A percentile compares a stretch with the other conserved stretches of the same genome.
phyloP scores from a whole-genome alignment of 306 rosid genomes.

The Leucaena leucocephala region DNA sequence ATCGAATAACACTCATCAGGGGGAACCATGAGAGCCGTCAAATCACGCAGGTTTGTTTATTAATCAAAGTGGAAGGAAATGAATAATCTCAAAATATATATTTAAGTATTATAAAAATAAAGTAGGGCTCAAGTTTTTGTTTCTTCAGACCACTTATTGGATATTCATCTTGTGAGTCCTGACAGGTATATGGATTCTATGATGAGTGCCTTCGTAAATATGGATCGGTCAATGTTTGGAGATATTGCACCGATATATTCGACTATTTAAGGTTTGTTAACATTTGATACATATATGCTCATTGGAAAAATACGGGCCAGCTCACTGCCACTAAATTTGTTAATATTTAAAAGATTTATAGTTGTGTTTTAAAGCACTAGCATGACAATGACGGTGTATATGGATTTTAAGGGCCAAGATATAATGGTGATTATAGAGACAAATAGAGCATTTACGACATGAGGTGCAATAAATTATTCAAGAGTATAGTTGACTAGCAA shows the following conservation, averaged over 20 bases:
- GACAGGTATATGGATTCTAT: conserved; percentile 99
- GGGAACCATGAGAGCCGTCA: conserved; percentile 99
- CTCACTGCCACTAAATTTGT: conserved; percentile 2
- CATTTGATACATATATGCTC: conserved; percentile 15
- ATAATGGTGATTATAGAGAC: not conserved
- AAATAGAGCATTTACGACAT: not conserved
- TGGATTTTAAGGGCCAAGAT: not conserved
- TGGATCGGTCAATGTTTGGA: conserved; percentile 99
- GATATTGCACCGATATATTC: conserved; percentile 97
- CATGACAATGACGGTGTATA: not conserved
- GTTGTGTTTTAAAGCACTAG: not conserved
- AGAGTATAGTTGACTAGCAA: not conserved
- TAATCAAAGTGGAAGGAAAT: conserved; percentile 23
- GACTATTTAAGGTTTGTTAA: conserved; percentile 86
- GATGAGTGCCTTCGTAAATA: conserved; percentile 99
- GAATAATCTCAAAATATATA: not conserved
- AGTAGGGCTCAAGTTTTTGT: conserved; percentile 26
- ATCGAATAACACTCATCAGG: conserved; percentile 97
- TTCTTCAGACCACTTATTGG: conserved; percentile 41
- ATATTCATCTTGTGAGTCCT: conserved; percentile 18
- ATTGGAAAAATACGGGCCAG: not conserved
- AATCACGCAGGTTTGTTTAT: conserved; percentile 86
- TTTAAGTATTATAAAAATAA: not conserved
- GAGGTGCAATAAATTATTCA: not conserved
- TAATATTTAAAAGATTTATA: not conserved